Base-by-base conservation (phyloP, 78 protist genomes). In the Dictyostelium citrinum region DNA sequence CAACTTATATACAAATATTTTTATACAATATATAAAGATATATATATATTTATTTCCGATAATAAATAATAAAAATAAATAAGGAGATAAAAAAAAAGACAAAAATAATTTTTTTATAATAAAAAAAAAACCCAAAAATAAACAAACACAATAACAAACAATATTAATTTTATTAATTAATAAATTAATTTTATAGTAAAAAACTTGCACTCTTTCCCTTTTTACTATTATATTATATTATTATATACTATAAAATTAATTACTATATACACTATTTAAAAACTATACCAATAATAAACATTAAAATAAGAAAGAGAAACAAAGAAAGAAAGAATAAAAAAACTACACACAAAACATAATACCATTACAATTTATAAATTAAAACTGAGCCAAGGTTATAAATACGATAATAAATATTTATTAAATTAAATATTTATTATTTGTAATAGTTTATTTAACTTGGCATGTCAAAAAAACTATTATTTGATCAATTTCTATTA, bases 401-500 rank as follows among this genome's bases (percentile, higher is more conserved):
- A 55, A 55, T 55, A 55, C 64, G 20, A 55, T 55, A 20, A 20
- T 55, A 55, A 55, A 55, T 55, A 55, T 55, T 55, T 55, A 55
- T 55, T 55, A 55, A 55, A 55, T 49, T 55, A 55, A 55, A 55
- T 55, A 55, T 55, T 55, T 55, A 20, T 55, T 51, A 55, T 55
- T 55, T 55, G 64, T 55, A 55, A 55, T 16, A 55, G 27, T 55
- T 55, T 55, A 55, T 55, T 55, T 55, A 64, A 64, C 72, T 64
- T 64, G 72, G 72, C 72, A 64, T 78, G 83, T 78, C 83, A 61
- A 86, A 68, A 78, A 88, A 88, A 75, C 64, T 64, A 78, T 68
- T 88, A 43, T 88, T 88, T 68, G 93, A 88, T 49, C 93, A 88
- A 67, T 88, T 88, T 24, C 64, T 88, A 29, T 79, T 88, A 49